Conservation (phyloP, 1,284 basidiomycete genomes). For the Termitomyces sp. region DNA sequence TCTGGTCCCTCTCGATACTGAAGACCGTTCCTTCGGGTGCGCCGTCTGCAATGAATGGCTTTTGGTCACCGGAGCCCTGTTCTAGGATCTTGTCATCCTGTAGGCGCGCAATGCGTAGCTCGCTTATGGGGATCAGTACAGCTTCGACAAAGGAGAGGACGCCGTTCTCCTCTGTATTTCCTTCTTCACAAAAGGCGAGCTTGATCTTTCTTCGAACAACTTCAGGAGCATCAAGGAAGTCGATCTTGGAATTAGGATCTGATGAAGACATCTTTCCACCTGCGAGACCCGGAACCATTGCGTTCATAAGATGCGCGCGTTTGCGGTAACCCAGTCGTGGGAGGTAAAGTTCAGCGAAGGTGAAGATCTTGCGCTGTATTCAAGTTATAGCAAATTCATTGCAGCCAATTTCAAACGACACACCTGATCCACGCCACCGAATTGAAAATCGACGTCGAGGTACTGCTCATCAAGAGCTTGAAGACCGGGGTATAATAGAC, state of each 20-base stretch:
- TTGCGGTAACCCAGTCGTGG: slow-evolving; percentile 92
- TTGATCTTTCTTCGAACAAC: slow-evolving; percentile 88
- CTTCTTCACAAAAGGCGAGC: slow-evolving; percentile 90
- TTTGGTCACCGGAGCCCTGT: slow-evolving; percentile 40
- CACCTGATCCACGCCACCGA: slow-evolving; percentile 96
- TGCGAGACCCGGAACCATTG: slow-evolving; percentile 93
- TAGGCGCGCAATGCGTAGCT: slow-evolving; percentile 61
- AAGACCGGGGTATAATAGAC: slow-evolving; percentile 92
- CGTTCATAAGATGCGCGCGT: slow-evolving; percentile 97
- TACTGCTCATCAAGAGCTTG: slow-evolving; percentile 98
- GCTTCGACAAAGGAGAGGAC: slow-evolving; percentile 85
- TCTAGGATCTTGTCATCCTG: slow-evolving; percentile 38
- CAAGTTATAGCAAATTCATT: not conserved
- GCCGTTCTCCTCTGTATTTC: slow-evolving; percentile 89
- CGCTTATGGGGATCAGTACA: slow-evolving; percentile 86
- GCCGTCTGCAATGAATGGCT: slow-evolving; percentile 57
- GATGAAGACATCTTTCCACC: slow-evolving; percentile 99
- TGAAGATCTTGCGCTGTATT: slow-evolving; percentile 93
- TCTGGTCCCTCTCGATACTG: slow-evolving; percentile 70
- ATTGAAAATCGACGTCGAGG: slow-evolving; percentile 95
- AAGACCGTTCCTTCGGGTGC: slow-evolving; percentile 85
- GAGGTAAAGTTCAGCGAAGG: slow-evolving; percentile 93
- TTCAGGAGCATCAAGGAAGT: slow-evolving; percentile 90
- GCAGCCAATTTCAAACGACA: slow-evolving; percentile 8
- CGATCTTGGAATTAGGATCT: slow-evolving; percentile 95